These are phyloP conservation scores for Fusarium sp. DNA, from an alignment of 2,329 filamentous ascomycete genomes.

Conservation along the genomic window DNA sequence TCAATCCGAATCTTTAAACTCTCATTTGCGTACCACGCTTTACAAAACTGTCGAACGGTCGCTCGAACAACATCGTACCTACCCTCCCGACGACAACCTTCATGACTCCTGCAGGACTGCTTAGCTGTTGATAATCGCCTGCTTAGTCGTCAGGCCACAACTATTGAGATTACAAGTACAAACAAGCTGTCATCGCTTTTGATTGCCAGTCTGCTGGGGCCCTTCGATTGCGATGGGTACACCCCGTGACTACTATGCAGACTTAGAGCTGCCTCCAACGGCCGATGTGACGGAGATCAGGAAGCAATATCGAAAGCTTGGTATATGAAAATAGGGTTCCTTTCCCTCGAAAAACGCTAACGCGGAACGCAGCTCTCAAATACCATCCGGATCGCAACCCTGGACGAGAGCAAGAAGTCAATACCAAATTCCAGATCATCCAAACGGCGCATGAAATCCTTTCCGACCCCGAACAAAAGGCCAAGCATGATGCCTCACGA, in stretches of 20 bases:
- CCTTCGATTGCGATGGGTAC: slow-evolving; percentile 48
- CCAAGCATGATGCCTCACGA: slow-evolving; percentile 64
- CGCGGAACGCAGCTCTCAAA: slow-evolving; percentile 70
- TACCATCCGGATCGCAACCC: slow-evolving; percentile 92
- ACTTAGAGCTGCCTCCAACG: slow-evolving; percentile 76
- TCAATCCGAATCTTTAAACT: not conserved
- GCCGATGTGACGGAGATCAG: slow-evolving; percentile 82
- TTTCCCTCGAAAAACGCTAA: slow-evolving; percentile 39
- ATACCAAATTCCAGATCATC: slow-evolving; percentile 85
- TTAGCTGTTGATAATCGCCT: slow-evolving; percentile 4
- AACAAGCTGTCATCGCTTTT: not conserved
- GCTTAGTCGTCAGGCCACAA: not conserved
- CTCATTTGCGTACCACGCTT: not conserved
- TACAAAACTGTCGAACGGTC: not conserved
- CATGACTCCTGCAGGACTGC: slow-evolving; percentile 10
- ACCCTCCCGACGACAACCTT: not conserved
- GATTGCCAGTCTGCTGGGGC: slow-evolving; percentile 16
- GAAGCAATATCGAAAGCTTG: slow-evolving; percentile 86
- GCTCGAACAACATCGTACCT: not conserved
- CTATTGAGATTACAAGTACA: not conserved
- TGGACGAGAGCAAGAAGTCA: slow-evolving; percentile 81
- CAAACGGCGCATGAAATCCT: slow-evolving; percentile 85
- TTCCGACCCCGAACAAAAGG: slow-evolving; percentile 61
- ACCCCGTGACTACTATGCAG: slow-evolving; percentile 84
- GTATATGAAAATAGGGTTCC: slow-evolving; percentile 56